Conservation (phyloP, 495 filamentous ascomycete genomes). For the Lepraria neglecta region DNA sequence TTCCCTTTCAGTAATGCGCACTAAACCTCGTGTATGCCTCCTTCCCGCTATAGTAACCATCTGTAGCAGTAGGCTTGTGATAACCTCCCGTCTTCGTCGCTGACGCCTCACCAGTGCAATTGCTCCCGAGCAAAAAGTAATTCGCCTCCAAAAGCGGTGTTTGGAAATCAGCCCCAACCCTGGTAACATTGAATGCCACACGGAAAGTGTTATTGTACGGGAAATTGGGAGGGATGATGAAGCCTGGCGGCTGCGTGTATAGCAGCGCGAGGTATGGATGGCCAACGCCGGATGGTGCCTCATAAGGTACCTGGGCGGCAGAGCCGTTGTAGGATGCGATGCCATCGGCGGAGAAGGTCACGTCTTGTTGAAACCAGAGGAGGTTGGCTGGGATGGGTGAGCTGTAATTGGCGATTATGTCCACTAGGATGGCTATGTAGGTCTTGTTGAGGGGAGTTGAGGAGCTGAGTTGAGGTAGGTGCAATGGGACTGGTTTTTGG, state of each 20-base stretch:
- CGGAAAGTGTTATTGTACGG: slow-evolving; percentile 23
- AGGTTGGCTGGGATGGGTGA: slow-evolving; percentile 11
- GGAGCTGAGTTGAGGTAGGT: slow-evolving; percentile 3
- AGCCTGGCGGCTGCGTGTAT: slow-evolving; percentile 14
- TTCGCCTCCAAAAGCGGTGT: slow-evolving; percentile 16
- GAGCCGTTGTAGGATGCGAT: neutral
- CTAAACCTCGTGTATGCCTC: neutral
- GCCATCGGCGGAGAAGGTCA: slow-evolving; percentile 16
- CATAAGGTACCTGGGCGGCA: slow-evolving; percentile 16
- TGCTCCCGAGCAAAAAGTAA: slow-evolving; percentile 27
- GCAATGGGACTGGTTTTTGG: neutral
- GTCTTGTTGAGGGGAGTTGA: slow-evolving; percentile 6
- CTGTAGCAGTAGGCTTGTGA: neutral
- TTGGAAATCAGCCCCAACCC: slow-evolving; percentile 12
- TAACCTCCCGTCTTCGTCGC: neutral
- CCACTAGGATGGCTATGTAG: slow-evolving; percentile 20
- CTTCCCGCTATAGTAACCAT: neutral
- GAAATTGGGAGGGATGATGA: slow-evolving; percentile 18
- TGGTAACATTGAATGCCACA: slow-evolving; percentile 15
- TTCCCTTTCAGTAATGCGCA: neutral
- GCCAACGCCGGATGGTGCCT: slow-evolving; percentile 11
- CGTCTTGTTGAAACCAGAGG: slow-evolving; percentile 18
- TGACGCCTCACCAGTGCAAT: neutral
- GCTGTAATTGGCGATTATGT: slow-evolving; percentile 12
- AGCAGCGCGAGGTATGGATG: slow-evolving; percentile 19